phyloP scores from a whole-genome alignment of 768 basidiomycete species.

The Mycena belliarum region DNA sequence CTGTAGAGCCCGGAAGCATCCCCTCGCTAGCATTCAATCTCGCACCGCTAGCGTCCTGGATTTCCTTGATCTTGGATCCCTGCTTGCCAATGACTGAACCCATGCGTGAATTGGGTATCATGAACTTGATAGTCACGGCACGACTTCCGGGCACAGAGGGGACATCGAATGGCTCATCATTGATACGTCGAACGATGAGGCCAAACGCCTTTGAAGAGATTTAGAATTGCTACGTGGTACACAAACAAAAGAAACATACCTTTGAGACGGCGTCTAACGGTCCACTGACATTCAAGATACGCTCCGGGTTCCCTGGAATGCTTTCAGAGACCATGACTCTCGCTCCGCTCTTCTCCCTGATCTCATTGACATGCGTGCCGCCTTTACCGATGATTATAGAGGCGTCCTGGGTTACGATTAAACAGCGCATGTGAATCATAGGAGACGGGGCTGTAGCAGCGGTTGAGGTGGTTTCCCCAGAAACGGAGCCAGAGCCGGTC shows the following conservation, averaged over 20 bases:
- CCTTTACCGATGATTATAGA: constrained; percentile 98
- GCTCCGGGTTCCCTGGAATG: constrained; percentile 98
- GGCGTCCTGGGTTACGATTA: constrained; percentile 99
- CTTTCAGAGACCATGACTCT: constrained; percentile 97
- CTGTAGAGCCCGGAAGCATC: constrained; percentile 98
- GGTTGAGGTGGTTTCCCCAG: constrained; percentile 50
- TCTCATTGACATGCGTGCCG: constrained; percentile 97
- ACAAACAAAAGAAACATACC: constrained; percentile 50
- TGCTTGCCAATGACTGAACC: constrained; percentile 98
- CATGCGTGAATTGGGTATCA: constrained; percentile 99
- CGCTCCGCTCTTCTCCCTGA: constrained; percentile 95
- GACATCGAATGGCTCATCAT: constrained; percentile 97
- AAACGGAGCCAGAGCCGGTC: constrained; percentile 48
- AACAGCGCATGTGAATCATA: constrained; percentile 94
- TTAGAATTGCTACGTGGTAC: constrained; percentile 1
- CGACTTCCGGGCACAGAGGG: constrained; percentile 97
- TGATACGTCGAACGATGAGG: constrained; percentile 96
- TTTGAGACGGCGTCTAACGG: constrained; percentile 98
- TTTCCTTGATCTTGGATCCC: constrained; percentile 98
- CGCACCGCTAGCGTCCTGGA: constrained; percentile 97
- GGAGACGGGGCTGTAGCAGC: constrained; percentile 62
- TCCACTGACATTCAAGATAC: constrained; percentile 95
- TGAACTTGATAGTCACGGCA: constrained; percentile 99
- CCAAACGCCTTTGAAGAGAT: constrained; percentile 82
- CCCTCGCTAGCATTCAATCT: constrained; percentile 95